These are phyloP conservation scores for Saccharomyces pastorianus DNA, from an alignment of 1,139 yeast genomes.

Conservation along the genomic window DNA sequence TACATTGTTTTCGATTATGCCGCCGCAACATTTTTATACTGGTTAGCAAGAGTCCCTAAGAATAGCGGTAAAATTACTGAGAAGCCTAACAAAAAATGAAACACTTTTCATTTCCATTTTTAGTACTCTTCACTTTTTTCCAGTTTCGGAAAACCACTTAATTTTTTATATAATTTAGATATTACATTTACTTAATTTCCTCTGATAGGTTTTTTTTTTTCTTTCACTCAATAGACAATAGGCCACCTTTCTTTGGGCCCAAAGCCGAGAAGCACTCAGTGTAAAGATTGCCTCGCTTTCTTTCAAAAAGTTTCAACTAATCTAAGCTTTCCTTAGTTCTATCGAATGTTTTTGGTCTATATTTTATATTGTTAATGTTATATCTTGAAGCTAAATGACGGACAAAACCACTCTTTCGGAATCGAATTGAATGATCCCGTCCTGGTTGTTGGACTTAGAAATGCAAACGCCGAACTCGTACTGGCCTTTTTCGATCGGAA, in stretches of 20 bases:
- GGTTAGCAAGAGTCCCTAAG: conserved; percentile 72
- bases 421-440: conserved; percentile 13
- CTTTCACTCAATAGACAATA: too few relatives aligned
- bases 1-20: conserved; percentile 42
- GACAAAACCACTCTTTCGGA: conserved; percentile 6
- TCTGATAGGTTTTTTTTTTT: too few relatives aligned
- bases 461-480: conserved; percentile 22
- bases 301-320: too few relatives aligned
- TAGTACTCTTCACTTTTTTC: not conserved
- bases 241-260: too few relatives aligned
- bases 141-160: too few relatives aligned
- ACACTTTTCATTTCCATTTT: not conserved
- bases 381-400: not conserved
- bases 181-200: too few relatives aligned
- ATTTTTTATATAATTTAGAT: too few relatives aligned
- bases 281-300: not conserved
- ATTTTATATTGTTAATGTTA: not conserved
- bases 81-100: not conserved
- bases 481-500: conserved; percentile 26
- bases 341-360: not conserved
- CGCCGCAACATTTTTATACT: conserved; percentile 51
- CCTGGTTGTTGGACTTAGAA: conserved; percentile 9
- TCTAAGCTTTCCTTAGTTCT: too few relatives aligned
- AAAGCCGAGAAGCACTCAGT: not conserved
- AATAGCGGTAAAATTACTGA: not conserved